Conservation (phyloP, 2,329 filamentous ascomycete genomes). For the Xylaria sp. region DNA sequence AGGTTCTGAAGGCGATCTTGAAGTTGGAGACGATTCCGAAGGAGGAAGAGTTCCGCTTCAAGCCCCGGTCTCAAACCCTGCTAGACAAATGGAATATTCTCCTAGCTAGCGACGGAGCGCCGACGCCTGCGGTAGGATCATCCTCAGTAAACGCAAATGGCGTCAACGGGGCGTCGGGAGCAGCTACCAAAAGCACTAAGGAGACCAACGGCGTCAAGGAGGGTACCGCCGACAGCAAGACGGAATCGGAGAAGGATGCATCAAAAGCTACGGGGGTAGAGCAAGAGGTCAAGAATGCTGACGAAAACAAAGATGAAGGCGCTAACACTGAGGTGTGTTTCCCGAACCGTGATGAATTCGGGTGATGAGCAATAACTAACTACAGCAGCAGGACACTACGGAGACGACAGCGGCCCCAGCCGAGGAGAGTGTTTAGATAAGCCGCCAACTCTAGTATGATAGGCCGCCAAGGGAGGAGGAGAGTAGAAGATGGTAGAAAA, state of each 20-base stretch:
- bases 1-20: slow-evolving; percentile 93
- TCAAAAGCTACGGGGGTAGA: slow-evolving; percentile 45
- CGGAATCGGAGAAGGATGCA: slow-evolving; percentile 47
- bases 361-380: slow-evolving; percentile 20
- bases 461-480: background rate
- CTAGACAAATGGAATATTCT: slow-evolving; percentile 91
- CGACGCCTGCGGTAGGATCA: slow-evolving; percentile 45
- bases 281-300: slow-evolving; percentile 54
- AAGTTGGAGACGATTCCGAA: slow-evolving; percentile 87
- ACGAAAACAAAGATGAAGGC: slow-evolving; percentile 49
- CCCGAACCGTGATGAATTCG: background rate
- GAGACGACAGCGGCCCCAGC: slow-evolving; percentile 16
- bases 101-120: slow-evolving; percentile 68
- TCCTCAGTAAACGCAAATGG: slow-evolving; percentile 54
- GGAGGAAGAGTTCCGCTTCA: slow-evolving; percentile 91
- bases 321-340: slow-evolving; percentile 49
- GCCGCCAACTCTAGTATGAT: background rate
- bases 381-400: slow-evolving; percentile 22
- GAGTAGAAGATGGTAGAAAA: slow-evolving; percentile 30
- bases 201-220: slow-evolving; percentile 47
- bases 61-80: slow-evolving; percentile 79
- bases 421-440: slow-evolving; percentile 17
- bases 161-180: slow-evolving; percentile 58
- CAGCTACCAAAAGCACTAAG: slow-evolving; percentile 45
- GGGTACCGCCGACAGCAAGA: slow-evolving; percentile 37